These are phyloP conservation scores for Orbilia oligospora DNA, from an alignment of 2,329 filamentous ascomycete genomes.

Conservation along the genomic window DNA sequence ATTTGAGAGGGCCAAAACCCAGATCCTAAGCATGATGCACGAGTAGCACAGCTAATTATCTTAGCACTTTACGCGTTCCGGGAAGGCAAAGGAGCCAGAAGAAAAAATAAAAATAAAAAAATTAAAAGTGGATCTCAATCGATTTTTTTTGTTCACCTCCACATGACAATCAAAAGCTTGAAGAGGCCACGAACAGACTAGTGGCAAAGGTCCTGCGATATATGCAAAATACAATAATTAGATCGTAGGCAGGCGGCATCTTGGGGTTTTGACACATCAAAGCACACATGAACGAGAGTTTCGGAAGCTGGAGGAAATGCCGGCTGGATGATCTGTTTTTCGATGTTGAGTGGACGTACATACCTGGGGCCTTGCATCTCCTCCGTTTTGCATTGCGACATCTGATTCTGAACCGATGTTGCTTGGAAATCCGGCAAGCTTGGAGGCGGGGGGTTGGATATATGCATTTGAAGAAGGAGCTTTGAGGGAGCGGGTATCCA, in stretches of 20 bases:
- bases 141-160: conserved; percentile 23
- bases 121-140: conserved; percentile 56
- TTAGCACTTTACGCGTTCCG: conserved; percentile 60
- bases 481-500: conserved; percentile 25
- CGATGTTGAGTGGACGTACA: conserved; percentile 27
- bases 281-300: conserved; percentile 24
- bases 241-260: conserved; percentile 33
- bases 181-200: conserved; percentile 29
- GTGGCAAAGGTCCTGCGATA: conserved; percentile 53
- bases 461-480: conserved; percentile 55
- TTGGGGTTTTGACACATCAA: conserved; percentile 56
- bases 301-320: conserved; percentile 59
- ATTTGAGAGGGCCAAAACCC: conserved; percentile 36
- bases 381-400: conserved; percentile 50
- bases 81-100: conserved; percentile 57
- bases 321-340: conserved; percentile 53
- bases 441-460: conserved; percentile 6
- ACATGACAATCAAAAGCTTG: conserved; percentile 51
- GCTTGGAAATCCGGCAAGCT: conserved; percentile 30
- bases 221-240: conserved; percentile 28
- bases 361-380: conserved; percentile 47
- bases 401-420: conserved; percentile 41
- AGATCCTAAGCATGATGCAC: conserved; percentile 45
- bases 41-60: conserved; percentile 30
- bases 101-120: too few species aligned